Percentiles rank a stretch among this genome's conserved stretches.
phyloP scores from a whole-genome alignment of 2,329 filamentous ascomycete species.

The Venturiaceae sp. region DNA sequence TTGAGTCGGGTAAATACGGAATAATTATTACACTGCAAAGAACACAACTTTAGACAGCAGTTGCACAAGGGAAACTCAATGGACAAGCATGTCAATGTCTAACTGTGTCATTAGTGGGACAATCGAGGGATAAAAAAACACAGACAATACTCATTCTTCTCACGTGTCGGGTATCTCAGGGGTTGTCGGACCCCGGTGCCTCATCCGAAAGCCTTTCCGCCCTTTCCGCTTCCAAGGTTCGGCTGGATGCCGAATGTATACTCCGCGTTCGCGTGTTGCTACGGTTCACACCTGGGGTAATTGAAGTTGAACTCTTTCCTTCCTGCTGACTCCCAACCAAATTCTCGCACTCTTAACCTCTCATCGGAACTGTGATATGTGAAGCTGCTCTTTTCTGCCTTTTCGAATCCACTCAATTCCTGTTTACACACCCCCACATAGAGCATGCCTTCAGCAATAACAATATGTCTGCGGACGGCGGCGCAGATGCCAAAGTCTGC shows the following conservation, averaged over 20 bases:
- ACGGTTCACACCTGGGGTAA: not conserved
- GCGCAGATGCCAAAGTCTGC: slow-evolving; percentile 7
- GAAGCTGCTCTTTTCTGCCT: not conserved
- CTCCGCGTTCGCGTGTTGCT: not conserved
- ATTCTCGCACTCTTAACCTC: not conserved
- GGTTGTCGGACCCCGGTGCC: too few species aligned
- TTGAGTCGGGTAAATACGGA: not conserved
- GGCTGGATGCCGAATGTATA: not conserved
- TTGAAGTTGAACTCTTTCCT: not conserved
- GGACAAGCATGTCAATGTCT: too few species aligned
- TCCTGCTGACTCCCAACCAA: not conserved
- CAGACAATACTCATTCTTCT: too few species aligned
- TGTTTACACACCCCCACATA: not conserved
- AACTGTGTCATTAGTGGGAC: too few species aligned
- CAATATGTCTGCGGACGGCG: slow-evolving; percentile 8
- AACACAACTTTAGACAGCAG: too few species aligned
- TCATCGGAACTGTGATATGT: not conserved
- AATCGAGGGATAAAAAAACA: too few species aligned
- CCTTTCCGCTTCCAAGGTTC: not conserved
- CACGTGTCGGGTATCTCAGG: too few species aligned
- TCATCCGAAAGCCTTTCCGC: too few species aligned
- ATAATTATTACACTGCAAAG: not conserved
- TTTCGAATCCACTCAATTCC: not conserved
- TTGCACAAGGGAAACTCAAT: too few species aligned
- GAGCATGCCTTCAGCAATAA: slow-evolving; percentile 8